Conservation (phyloP, 2,329 filamentous ascomycete genomes). For the Hypoxylon rubiginosum region DNA sequence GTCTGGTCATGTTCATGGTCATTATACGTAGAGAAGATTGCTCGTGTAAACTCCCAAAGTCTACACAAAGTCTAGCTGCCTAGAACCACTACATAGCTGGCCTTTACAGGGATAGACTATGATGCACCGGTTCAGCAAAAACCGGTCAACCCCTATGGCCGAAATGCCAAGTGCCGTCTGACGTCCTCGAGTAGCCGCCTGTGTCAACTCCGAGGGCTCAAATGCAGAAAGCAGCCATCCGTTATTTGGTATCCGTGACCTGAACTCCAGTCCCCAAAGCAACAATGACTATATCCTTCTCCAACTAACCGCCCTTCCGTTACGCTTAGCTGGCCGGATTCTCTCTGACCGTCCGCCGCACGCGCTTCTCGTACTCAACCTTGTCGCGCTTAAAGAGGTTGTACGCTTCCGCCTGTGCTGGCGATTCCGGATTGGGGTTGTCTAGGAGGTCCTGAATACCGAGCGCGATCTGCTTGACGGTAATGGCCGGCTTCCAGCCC, state of each 20-base stretch:
- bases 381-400: constrained; percentile 95
- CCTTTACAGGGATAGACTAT: constrained; percentile 3
- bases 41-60: constrained; percentile 15
- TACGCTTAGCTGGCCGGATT: constrained; percentile 74
- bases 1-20: neutral
- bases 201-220: constrained; percentile 41
- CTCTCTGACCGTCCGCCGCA: constrained; percentile 87
- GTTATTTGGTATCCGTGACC: constrained; percentile 42
- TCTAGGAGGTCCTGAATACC: constrained; percentile 96
- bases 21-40: constrained; percentile 1
- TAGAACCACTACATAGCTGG: neutral
- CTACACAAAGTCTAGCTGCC: constrained; percentile 6
- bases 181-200: constrained; percentile 26
- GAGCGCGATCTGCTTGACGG: constrained; percentile 95
- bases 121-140: constrained; percentile 5
- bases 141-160: constrained; percentile 10
- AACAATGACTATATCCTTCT: constrained; percentile 20
- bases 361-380: constrained; percentile 87
- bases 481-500: constrained; percentile 98
- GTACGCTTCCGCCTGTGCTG: constrained; percentile 96
- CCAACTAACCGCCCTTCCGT: neutral
- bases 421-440: constrained; percentile 96
- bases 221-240: constrained; percentile 41
- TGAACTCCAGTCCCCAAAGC: constrained; percentile 41
- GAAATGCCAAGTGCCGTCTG: constrained; percentile 23